phyloP scores from a whole-genome alignment of 495 filamentous ascomycete genomes.

The Penicillium turbatum region DNA sequence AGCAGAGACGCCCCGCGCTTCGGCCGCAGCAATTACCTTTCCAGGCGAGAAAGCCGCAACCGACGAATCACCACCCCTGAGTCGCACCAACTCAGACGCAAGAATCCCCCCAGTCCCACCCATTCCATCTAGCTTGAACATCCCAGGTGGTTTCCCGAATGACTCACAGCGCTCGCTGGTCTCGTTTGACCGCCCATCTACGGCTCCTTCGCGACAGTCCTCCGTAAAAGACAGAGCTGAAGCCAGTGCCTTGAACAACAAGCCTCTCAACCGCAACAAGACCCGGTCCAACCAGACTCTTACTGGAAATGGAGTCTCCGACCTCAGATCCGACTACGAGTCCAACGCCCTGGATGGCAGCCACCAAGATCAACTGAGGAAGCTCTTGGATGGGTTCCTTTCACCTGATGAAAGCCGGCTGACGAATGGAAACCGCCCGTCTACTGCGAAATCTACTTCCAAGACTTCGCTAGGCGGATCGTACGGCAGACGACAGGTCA shows the following conservation, averaged over 20 bases:
- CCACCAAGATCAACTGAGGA: slow-evolving; percentile 34
- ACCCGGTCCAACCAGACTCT: slow-evolving; percentile 38
- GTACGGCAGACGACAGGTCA: slow-evolving; percentile 24
- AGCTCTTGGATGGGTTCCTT: slow-evolving; percentile 39
- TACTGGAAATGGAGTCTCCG: slow-evolving; percentile 17
- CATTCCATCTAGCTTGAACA: slow-evolving; percentile 35
- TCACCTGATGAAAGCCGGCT: slow-evolving; percentile 18
- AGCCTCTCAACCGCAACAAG: slow-evolving; percentile 33
- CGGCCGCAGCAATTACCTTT: slow-evolving; percentile 18
- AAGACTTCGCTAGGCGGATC: slow-evolving; percentile 15
- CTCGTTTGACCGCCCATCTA: slow-evolving; percentile 35
- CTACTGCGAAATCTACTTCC: slow-evolving; percentile 10
- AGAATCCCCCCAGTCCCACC: slow-evolving; percentile 44
- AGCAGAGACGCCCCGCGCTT: slow-evolving; percentile 34
- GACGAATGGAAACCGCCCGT: slow-evolving; percentile 18
- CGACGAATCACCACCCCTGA: slow-evolving; percentile 5
- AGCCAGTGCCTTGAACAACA: slow-evolving; percentile 13
- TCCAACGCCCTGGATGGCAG: slow-evolving; percentile 13
- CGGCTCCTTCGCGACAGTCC: slow-evolving; percentile 27
- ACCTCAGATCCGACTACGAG: slow-evolving; percentile 10
- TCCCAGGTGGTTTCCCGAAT: slow-evolving; percentile 37
- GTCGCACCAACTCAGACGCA: slow-evolving; percentile 14
- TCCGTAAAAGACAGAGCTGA: slow-evolving; percentile 23
- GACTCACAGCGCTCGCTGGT: slow-evolving; percentile 36
- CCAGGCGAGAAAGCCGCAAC: slow-evolving; percentile 7